These are phyloP conservation scores for Plantago elongata DNA, from an alignment of 257 asterid genomes.

Conservation along the genomic window DNA sequence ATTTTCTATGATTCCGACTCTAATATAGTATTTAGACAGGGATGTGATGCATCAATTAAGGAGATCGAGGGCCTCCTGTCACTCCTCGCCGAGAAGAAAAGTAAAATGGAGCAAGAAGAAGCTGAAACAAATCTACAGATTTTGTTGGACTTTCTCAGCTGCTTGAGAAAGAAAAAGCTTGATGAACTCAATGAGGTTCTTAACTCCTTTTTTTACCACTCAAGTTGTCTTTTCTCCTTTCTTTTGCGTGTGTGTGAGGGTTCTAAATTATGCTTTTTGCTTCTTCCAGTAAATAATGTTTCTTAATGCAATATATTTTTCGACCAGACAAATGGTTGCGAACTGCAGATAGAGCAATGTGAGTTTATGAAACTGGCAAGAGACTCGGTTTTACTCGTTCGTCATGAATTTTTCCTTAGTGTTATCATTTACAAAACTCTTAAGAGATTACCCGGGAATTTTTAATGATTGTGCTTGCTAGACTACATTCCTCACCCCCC, in stretches of 20 bases:
- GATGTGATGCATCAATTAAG: conserved; percentile 76
- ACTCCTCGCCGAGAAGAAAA: conserved; percentile 77
- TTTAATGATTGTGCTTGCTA: not conserved
- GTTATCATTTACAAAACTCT: not conserved
- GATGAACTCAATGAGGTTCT: conserved; percentile 88
- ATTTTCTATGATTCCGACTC: conserved; percentile 26
- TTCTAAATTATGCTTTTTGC: not conserved
- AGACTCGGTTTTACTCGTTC: conserved; percentile 4
- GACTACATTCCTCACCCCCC: not conserved
- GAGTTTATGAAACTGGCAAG: not conserved
- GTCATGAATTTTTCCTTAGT: not conserved
- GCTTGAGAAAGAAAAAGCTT: conserved; percentile 67
- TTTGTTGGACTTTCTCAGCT: conserved; percentile 66
- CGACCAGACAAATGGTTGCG: not conserved
- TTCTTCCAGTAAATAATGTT: not conserved
- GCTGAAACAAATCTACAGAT: conserved; percentile 79
- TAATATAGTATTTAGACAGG: conserved; percentile 62
- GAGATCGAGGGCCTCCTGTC: conserved; percentile 70
- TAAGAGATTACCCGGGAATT: not conserved
- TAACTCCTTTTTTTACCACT: conserved; percentile 14
- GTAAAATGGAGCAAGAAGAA: conserved; percentile 91
- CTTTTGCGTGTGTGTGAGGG: not conserved
- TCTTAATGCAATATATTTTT: not conserved
- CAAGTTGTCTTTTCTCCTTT: not conserved
- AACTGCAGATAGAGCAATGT: conserved; percentile 1